Evolutionary conservation across 2,329 filamentous ascomycete genomes (phyloP), one percentile per base, ranked within the genome.

Genomic region (Volutella citrinella): DNA sequence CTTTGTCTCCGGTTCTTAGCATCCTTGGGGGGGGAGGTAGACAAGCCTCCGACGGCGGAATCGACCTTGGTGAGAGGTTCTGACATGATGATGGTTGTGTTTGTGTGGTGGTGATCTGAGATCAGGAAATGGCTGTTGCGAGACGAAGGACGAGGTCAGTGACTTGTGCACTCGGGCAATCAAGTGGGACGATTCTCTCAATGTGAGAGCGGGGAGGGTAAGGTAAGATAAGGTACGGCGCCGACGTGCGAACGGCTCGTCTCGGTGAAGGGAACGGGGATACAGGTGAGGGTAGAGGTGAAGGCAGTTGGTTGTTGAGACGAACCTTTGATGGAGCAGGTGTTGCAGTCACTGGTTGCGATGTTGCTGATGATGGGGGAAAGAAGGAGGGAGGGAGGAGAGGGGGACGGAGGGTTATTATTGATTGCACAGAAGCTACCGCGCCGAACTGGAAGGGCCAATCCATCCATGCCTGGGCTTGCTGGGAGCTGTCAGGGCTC

Each of bases 31-130:
- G 84, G 76, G 39, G 81, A 82, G 54, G 77, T 75, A 49, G 79
- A 76, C 54, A 90, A 66, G 65, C 87, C 87, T 60, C 88, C 82
- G 59, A 94, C 80, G 70, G 87, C 88, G 41, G 90, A 95, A 68
- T 96, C 90, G 70, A 95, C 81, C 74, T 94, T 95, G 67, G 78
- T 76, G 61, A 95, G 78, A 56, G 83, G 77, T 63, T 65, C 62
- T 44, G 60, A 54, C 61, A 65, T 65, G 53, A 34, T 59, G 46
- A 38, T 35, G 30, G 32, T 31, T 41, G 26, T 40, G 41, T 43
- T 23, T 51, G 40, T 37, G 33, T 30, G 36, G 38, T n/a, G n/a
- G n/a, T n/a, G n/a, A n/a, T n/a, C n/a, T n/a, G n/a, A n/a, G n/a
- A n/a, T n/a, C n/a, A n/a, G n/a, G n/a, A n/a, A n/a, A n/a, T n/a